phyloP scores from a whole-genome alignment of 352 stramenopile species.

The Thalassiosira pacifica region DNA sequence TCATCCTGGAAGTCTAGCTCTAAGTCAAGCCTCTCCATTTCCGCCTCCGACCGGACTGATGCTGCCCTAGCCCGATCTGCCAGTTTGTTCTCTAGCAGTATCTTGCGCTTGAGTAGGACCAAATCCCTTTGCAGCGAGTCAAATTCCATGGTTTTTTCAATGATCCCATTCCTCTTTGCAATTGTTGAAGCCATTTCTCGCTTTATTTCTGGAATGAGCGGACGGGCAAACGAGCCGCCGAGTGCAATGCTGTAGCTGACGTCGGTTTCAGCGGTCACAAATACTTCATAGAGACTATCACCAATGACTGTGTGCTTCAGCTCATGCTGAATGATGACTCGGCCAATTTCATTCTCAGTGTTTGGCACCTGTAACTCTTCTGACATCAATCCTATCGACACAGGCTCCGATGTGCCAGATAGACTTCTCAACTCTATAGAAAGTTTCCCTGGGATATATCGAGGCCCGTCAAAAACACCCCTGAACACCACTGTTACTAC shows the following conservation, averaged over 20 bases:
- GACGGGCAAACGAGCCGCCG: not conserved
- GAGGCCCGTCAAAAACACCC: constrained; percentile 2
- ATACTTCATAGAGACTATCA: constrained; percentile 15
- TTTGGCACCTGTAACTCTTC: not conserved
- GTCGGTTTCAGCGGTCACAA: not conserved
- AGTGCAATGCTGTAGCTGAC: constrained; percentile 19
- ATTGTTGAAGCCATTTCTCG: not conserved
- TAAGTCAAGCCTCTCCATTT: constrained; percentile 9
- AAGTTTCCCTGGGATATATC: constrained; percentile 1
- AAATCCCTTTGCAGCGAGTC: not conserved
- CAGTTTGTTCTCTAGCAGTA: not conserved
- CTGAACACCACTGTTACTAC: not conserved
- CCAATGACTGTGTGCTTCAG: constrained; percentile 9
- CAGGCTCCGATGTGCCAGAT: not conserved
- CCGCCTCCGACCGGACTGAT: not conserved
- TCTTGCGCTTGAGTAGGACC: not conserved
- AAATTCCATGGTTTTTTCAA: not conserved
- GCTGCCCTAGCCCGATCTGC: not conserved
- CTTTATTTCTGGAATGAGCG: not conserved
- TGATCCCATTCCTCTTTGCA: not conserved
- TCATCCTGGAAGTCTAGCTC: constrained; percentile 9
- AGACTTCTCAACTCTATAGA: constrained; percentile 1
- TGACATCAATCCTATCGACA: not conserved
- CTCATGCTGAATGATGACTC: constrained; percentile 14
- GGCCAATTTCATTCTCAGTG: constrained; percentile 5